Evolutionary conservation across 2,329 filamentous ascomycete species (phyloP).

Genomic region (Fusarium oxysporum): DNA sequence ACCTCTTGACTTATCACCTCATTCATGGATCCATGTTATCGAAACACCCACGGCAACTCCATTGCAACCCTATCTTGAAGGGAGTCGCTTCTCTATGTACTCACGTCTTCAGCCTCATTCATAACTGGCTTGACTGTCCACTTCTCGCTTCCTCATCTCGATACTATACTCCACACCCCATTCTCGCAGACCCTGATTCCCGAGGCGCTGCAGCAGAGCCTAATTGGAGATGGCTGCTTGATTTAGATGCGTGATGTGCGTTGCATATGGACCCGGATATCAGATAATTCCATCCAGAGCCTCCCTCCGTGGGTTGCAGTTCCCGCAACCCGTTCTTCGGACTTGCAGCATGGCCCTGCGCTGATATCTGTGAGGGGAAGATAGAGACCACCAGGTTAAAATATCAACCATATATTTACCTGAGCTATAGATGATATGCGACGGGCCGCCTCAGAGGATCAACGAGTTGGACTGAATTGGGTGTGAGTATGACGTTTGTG

Average conservation of each 20-base stretch:
- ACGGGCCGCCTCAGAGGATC: conserved; percentile 21
- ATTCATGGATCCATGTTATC: conserved; percentile 6
- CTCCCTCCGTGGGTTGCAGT: conserved; percentile 11
- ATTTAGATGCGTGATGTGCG: conserved; percentile 20
- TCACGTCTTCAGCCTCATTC: conserved; percentile 37
- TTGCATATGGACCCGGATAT: conserved; percentile 31
- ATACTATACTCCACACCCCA: conserved; percentile 24
- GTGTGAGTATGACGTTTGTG: neutral
- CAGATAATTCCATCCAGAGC: conserved; percentile 20
- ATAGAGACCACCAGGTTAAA: conserved; percentile 4
- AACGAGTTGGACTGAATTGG: neutral
- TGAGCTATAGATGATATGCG: conserved; percentile 18
- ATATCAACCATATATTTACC: conserved; percentile 6
- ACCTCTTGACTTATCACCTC: conserved; percentile 2
- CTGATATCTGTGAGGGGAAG: neutral
- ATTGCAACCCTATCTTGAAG: conserved; percentile 21
- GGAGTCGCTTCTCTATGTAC: conserved; percentile 1
- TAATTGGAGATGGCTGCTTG: conserved; percentile 37
- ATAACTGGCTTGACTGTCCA: conserved; percentile 17
- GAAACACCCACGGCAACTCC: conserved; percentile 13
- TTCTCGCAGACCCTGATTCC: conserved; percentile 6
- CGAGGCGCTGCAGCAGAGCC: conserved; percentile 33
- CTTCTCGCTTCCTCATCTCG: conserved; percentile 7
- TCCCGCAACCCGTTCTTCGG: conserved; percentile 23
- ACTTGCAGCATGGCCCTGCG: conserved; percentile 6